phyloP scores from a whole-genome alignment of 2,329 filamentous ascomycete genomes.

The Colletotrichum acutatum region DNA sequence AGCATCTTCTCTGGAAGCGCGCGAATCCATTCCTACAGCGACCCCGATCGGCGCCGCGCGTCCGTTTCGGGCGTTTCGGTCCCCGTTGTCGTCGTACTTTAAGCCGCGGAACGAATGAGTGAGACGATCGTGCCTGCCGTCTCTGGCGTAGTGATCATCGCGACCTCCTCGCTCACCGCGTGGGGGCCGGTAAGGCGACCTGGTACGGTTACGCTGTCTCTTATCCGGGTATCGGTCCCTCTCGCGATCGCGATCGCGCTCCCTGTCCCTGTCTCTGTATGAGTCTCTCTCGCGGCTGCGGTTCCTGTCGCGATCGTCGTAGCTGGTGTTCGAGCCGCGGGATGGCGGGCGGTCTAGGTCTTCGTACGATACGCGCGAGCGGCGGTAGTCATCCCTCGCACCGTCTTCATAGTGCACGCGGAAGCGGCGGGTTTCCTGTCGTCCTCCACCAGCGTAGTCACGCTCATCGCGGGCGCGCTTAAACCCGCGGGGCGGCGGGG shows the following conservation, averaged over 20 bases:
- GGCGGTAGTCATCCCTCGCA: conserved; percentile 57
- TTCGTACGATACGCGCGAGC: conserved; percentile 62
- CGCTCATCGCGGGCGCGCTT: conserved; percentile 76
- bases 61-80: conserved; percentile 62
- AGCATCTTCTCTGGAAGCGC: conserved; percentile 71
- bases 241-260: conserved; percentile 42
- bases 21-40: conserved; percentile 68
- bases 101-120: conserved; percentile 39
- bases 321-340: conserved; percentile 53
- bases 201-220: conserved; percentile 65
- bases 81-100: conserved; percentile 59
- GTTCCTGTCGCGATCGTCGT: conserved; percentile 64
- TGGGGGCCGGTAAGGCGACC: conserved; percentile 57
- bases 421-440: conserved; percentile 68
- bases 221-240: conserved; percentile 63
- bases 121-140: conserved; percentile 42
- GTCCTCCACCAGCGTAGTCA: conserved; percentile 53
- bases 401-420: conserved; percentile 72
- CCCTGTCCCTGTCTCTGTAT: conserved; percentile 31
- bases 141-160: conserved; percentile 47
- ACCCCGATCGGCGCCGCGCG: conserved; percentile 73
- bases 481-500: conserved; percentile 73
- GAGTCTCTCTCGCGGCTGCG: conserved; percentile 46
- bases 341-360: conserved; percentile 65
- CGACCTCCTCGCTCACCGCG: conserved; percentile 49